These are phyloP conservation scores for Botrytis galanthina DNA, from an alignment of 2,329 filamentous ascomycete genomes.

Conservation along the genomic window DNA sequence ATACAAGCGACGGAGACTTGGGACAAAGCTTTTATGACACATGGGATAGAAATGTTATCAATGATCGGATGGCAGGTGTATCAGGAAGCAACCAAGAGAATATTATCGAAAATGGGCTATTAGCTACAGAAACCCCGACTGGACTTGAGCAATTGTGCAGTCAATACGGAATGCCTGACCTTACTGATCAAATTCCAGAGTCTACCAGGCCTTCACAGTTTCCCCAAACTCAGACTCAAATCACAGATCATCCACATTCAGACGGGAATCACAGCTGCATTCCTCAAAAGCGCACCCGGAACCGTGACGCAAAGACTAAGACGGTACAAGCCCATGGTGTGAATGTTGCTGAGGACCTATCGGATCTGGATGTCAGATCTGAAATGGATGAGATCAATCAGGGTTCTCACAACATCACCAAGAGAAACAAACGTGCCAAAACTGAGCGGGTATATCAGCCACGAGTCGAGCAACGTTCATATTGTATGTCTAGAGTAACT, in stretches of 20 bases:
- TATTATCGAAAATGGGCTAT: neutral
- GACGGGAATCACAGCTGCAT: neutral
- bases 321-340: neutral
- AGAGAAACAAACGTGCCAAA: neutral
- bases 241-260: neutral
- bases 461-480: neutral
- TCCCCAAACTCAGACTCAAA: neutral
- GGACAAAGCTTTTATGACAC: neutral
- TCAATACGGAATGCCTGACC: neutral
- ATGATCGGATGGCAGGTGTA: neutral
- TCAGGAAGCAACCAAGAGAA: neutral
- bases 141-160: neutral
- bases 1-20: neutral
- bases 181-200: neutral
- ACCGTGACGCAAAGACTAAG: neutral
- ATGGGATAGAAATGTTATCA: neutral
- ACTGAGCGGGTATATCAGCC: neutral
- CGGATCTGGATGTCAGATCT: fast-evolving
- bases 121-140: neutral
- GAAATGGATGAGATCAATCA: neutral
- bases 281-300: neutral
- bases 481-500: neutral
- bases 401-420: neutral
- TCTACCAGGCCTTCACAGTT: neutral
- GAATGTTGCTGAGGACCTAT: neutral